Evolutionary conservation across 345 rosid species (phyloP), one percentile per base, ranked within the genome.

Genomic region (Populus deltoides): DNA sequence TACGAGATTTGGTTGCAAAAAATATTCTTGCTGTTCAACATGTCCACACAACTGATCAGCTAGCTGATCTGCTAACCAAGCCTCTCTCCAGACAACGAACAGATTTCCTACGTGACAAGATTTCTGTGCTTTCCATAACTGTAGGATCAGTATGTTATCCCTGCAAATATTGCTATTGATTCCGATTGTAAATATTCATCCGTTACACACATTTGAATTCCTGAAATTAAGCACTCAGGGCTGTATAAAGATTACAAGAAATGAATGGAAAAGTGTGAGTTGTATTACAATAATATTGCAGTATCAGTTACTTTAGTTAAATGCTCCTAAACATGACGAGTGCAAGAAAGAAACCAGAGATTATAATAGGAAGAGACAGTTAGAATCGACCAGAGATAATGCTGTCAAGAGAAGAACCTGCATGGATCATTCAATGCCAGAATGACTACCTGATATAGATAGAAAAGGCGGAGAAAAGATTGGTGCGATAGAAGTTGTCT

Each of bases 11-110:
- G 15, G 8, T 68, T 18, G 15, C 7, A 5, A 38, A 22, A 1
- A 17, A 22, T 0, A 38, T 16, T 16, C 0, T 68, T 11, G 7
- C 0, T 16, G 15, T 36, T 13, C 5, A 0, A 0, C 27, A 68
- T 68, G 27, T 68, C 4, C 11, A 17, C 5, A 33, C 47, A 1
- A 33, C 8, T 16, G 22, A 65, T 16, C 13, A 17, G 0, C 10
- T 33, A 3, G 69, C 1, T 6, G 5, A 66, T 17, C 9, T 38
- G 3, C 15, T 38, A 2, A 38, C 49, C 10, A 68, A 38, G 1
- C 27, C 71, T 33, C 39, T 38, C 1, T 18, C 31, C 2, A 8
- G 6, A 3, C 12, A 33, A 17, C 4, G 12, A 0, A 20, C 1
- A 1, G 0, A 7, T 4, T 33, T 18, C 7, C 1, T 31, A 3